phyloP scores from a whole-genome alignment of 2,329 filamentous ascomycete genomes.

The Diaporthe aspalathi region DNA sequence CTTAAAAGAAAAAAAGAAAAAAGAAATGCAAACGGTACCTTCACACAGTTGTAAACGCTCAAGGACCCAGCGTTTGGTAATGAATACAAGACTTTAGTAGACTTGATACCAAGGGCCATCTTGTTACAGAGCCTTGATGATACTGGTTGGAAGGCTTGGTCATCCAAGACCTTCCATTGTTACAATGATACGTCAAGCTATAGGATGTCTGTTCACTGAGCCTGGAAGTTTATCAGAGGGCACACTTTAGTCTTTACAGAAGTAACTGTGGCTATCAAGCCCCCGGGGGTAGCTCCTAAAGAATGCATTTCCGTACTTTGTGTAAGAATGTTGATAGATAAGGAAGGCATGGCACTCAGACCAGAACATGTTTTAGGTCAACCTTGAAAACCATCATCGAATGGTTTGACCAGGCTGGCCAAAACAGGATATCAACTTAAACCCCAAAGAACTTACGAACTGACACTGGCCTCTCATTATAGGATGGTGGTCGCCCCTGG shows the following conservation, averaged over 20 bases:
- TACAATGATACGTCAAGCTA: not conserved
- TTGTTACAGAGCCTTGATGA: not conserved
- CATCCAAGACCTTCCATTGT: not conserved
- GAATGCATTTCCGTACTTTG: not conserved
- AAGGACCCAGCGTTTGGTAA: no score
- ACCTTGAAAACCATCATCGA: not conserved
- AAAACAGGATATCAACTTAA: not conserved
- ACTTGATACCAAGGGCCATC: no score
- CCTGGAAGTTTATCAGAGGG: no score
- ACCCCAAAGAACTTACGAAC: not conserved
- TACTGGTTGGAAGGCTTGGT: not conserved
- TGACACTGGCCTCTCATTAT: not conserved
- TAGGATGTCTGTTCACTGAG: no score
- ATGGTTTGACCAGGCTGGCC: not conserved
- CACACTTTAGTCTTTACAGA: no score
- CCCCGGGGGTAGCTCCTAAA: not conserved
- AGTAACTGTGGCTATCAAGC: no score
- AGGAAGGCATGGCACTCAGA: not conserved
- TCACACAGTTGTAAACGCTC: no score
- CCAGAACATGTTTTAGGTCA: not conserved
- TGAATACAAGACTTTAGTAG: no score
- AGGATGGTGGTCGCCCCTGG: no score
- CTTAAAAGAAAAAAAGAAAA: no score
- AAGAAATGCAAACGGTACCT: no score
- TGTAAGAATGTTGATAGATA: not conserved